Base-by-base conservation (phyloP, 1,284 basidiomycete genomes). In the Ganoderma sinense region DNA sequence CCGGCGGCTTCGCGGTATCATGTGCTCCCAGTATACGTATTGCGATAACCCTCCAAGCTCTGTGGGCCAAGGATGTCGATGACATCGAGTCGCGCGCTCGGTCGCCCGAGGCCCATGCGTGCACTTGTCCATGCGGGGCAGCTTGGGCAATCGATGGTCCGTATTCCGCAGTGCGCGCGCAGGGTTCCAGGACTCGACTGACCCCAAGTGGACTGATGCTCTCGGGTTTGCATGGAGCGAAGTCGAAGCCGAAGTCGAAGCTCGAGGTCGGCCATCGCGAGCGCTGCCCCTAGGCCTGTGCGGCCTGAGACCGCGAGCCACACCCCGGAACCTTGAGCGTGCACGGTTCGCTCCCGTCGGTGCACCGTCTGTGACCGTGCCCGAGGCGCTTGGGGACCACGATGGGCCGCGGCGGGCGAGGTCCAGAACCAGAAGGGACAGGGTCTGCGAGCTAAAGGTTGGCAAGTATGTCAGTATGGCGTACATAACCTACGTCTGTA, bases 291-390 rank as follows among this genome's bases (percentile, higher is more conserved):
- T 36, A 36, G 36, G 36, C 36, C 51, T n/a, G 20, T 33, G 14
- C 33, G n/a, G 31, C 20, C 18, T 59, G 56, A n/a, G 56, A 58
- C 20, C 61, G 40, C 53, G 60, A 51, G 61, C 61, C 53, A 58
- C 66, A 40, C 36, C 39, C 55, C 61, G 66, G 66, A 58, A 67
- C 61, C 61, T 63, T 56, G 45, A 13, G 29, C 62, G n/a, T n/a
- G 10, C 36, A 4, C 36, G 56, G 56, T 31, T 29, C 53, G 56
- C 33, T 16, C 31, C 33, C 20, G 56, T 39, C 48, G 45, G 48
- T 26, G 23, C 23, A 26, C 48, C 48, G 48, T 51, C 48, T 51
- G 48, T 10, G 29, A 56, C 55, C 55, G 55, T 31, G 13, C 31
- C 31, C 13, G 29, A 56, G 56, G n/a, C 31, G 7, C 56, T 20